Evolutionary conservation across 306 rosid species (phyloP).

Genomic region (Cucumis sativus): DNA sequence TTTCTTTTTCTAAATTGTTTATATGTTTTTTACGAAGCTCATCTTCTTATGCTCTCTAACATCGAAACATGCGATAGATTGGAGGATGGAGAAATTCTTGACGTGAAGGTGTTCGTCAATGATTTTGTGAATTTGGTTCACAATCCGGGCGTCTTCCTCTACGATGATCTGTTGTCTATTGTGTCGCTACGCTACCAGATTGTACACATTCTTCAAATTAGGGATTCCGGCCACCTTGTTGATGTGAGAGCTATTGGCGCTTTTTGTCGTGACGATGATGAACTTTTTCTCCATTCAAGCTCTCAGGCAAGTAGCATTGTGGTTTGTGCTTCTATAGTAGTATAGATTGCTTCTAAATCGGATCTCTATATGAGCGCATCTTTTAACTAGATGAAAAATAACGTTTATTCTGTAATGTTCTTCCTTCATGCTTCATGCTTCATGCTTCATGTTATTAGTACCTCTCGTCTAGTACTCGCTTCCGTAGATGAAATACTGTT

Average conservation of each 20-base stretch:
- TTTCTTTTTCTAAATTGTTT: neutral
- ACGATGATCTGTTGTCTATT: conserved; percentile 89
- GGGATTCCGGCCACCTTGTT: conserved; percentile 81
- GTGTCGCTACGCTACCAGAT: conserved; percentile 90
- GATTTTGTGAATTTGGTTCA: conserved; percentile 79
- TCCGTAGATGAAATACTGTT: neutral
- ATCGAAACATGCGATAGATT: conserved; percentile 33
- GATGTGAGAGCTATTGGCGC: conserved; percentile 73
- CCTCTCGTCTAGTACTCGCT: neutral
- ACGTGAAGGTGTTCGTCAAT: conserved; percentile 62
- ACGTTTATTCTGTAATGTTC: neutral
- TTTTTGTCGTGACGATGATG: conserved; percentile 89
- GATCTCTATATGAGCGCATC: neutral
- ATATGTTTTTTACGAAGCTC: neutral
- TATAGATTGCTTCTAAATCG: neutral
- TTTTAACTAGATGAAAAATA: neutral
- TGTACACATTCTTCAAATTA: conserved; percentile 79
- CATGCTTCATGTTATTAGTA: neutral
- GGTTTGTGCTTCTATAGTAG: neutral
- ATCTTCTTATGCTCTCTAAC: neutral
- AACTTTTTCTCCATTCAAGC: conserved; percentile 70
- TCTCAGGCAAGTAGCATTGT: conserved; percentile 9
- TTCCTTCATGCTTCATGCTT: neutral
- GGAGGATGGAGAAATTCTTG: conserved; percentile 78
- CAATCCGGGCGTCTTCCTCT: conserved; percentile 88